These are phyloP conservation scores for Vanrija pseudolonga DNA, from an alignment of 1,284 basidiomycete genomes.

Conservation along the genomic window DNA sequence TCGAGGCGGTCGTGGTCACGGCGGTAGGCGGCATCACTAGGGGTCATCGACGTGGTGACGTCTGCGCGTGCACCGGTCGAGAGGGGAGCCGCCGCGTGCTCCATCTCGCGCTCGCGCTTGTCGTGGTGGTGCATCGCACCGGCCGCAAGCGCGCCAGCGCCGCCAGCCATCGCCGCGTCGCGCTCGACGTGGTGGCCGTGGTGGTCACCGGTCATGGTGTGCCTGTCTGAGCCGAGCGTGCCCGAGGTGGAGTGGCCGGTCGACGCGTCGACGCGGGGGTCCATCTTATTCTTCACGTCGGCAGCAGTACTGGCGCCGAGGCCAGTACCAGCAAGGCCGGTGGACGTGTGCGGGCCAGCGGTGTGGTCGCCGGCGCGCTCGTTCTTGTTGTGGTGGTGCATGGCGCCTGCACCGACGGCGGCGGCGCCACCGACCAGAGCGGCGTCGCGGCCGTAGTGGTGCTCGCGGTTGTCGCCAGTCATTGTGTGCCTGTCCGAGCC, in stretches of 20 bases:
- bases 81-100: too few relatives aligned
- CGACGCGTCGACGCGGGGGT: too few relatives aligned
- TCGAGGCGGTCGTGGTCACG: not conserved
- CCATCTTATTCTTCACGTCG: too few relatives aligned
- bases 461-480: conserved; percentile 60
- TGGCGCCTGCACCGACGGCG: not conserved
- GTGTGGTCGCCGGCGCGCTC: too few relatives aligned
- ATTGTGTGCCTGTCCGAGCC: too few relatives aligned
- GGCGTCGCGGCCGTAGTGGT: conserved; percentile 50
- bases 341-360: too few relatives aligned
- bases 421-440: not conserved
- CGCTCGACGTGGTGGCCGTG: too few relatives aligned
- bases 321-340: too few relatives aligned
- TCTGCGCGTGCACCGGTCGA: not conserved
- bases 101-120: not conserved
- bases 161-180: too few relatives aligned
- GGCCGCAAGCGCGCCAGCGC: too few relatives aligned
- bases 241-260: not conserved
- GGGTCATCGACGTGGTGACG: not conserved
- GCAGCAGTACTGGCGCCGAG: too few relatives aligned
- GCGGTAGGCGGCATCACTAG: not conserved
- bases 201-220: not conserved
- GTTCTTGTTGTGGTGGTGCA: not conserved
- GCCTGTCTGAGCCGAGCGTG: not conserved
- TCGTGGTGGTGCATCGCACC: not conserved